phyloP scores from a whole-genome alignment of 441 rosid species.

The Viola pubescens region DNA sequence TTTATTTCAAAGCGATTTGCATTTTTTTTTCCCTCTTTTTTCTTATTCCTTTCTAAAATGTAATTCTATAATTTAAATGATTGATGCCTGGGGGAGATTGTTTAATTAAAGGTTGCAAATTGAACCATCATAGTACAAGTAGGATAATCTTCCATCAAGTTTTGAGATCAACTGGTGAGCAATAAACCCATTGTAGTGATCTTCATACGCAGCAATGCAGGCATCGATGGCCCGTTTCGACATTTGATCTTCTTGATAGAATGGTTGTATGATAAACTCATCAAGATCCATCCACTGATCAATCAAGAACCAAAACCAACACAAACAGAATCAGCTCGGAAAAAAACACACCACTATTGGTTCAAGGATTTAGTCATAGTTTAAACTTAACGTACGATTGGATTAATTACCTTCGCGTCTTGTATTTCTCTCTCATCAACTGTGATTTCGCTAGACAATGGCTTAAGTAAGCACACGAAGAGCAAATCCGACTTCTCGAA shows the following conservation, averaged over 20 bases:
- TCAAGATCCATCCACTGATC: conserved; percentile 33
- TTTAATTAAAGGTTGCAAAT: too few relatives aligned
- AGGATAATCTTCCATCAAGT: conserved; percentile 31
- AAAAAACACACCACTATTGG: neutral
- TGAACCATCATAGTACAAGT: conserved; percentile 21
- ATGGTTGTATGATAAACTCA: conserved; percentile 27
- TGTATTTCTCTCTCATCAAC: conserved; percentile 34
- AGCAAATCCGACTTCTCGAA: conserved; percentile 42
- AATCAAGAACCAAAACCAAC: neutral
- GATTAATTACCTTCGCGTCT: conserved; percentile 26
- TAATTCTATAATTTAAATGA: too few relatives aligned
- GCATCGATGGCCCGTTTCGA: conserved; percentile 27
- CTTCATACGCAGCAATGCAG: conserved; percentile 27
- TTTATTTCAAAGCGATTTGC: too few relatives aligned
- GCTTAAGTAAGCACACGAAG: conserved; percentile 35
- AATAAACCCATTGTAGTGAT: conserved; percentile 26
- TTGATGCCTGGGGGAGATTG: too few relatives aligned
- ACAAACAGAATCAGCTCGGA: neutral
- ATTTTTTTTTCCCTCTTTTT: too few relatives aligned
- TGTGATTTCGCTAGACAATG: conserved; percentile 28
- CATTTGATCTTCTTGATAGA: conserved; percentile 34
- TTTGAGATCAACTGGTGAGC: conserved; percentile 34
- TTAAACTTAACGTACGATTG: neutral
- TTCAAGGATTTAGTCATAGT: neutral
- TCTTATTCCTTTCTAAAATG: too few relatives aligned